Conservation (phyloP, 208 protist genomes). For the Trypanosoma grayi region DNA sequence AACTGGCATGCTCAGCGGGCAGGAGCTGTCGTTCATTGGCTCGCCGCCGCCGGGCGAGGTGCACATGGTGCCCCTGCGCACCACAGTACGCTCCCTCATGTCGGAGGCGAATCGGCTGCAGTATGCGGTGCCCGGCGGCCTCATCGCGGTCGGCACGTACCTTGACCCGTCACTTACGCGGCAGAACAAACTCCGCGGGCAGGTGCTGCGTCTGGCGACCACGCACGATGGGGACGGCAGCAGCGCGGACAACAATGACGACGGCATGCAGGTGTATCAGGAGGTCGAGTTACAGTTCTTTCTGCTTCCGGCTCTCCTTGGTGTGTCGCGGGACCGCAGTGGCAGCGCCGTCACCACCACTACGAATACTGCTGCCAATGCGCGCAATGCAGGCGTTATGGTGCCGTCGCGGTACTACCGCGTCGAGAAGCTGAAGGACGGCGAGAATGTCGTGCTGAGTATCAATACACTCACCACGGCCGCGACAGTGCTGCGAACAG, state of each 20-base stretch:
- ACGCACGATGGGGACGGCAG: not conserved
- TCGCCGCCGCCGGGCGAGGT: slow-evolving; percentile 31
- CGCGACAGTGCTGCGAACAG: slow-evolving; percentile 82
- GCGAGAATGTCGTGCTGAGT: slow-evolving; percentile 97
- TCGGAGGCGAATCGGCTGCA: slow-evolving; percentile 98
- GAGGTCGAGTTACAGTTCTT: slow-evolving; percentile 95
- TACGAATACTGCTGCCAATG: too few species aligned
- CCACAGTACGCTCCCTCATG: slow-evolving; percentile 94
- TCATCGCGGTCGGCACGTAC: slow-evolving; percentile 99
- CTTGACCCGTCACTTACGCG: slow-evolving; percentile 99
- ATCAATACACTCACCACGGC: slow-evolving; percentile 96
- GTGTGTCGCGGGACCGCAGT: slow-evolving; percentile 37
- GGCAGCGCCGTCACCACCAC: too few species aligned
- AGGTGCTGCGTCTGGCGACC: slow-evolving; percentile 78
- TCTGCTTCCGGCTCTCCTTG: slow-evolving; percentile 92
- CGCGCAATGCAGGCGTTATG: not conserved
- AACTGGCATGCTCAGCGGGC: not conserved
- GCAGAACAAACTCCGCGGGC: slow-evolving; percentile 97
- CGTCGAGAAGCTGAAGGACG: slow-evolving; percentile 80
- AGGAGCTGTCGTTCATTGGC: not conserved
- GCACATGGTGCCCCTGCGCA: slow-evolving; percentile 91
- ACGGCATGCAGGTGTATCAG: slow-evolving; percentile 66
- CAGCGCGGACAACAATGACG: not conserved
- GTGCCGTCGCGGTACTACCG: slow-evolving; percentile 5
- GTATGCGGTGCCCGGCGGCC: slow-evolving; percentile 99